A percentile compares a stretch with the other conserved stretches of the same genome.
phyloP scores from a whole-genome alignment of 2,329 filamentous ascomycete genomes.

The Emmonsia crescens region DNA sequence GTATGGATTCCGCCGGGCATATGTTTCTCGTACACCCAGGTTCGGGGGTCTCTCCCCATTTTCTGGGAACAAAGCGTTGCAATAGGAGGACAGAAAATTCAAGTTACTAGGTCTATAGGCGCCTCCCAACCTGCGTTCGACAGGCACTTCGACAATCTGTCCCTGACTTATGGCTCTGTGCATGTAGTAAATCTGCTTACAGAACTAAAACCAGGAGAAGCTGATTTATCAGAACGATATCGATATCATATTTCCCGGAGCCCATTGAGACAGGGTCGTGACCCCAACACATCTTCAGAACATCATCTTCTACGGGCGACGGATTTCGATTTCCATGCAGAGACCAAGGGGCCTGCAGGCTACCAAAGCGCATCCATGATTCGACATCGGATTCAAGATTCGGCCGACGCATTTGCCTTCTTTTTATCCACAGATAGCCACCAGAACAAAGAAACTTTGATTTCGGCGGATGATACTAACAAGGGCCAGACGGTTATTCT shows the following conservation, averaged over 20 bases:
- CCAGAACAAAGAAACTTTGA: conserved; percentile 28
- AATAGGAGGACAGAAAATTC: conserved; percentile 86
- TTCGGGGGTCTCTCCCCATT: conserved; percentile 83
- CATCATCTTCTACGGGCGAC: conserved; percentile 69
- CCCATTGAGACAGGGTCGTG: conserved; percentile 50
- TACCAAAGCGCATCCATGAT: conserved; percentile 89
- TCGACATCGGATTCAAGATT: conserved; percentile 62
- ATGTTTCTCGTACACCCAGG: conserved; percentile 87
- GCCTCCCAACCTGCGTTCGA: conserved; percentile 92
- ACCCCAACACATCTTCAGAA: conserved; percentile 46
- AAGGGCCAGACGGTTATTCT: conserved; percentile 54
- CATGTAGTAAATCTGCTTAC: conserved; percentile 94
- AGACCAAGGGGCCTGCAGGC: conserved; percentile 73
- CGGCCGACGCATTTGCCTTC: conserved; percentile 83
- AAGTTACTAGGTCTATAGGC: conserved; percentile 74
- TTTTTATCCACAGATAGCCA: conserved; percentile 67
- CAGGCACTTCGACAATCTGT: conserved; percentile 83
- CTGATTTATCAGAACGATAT: conserved; percentile 71
- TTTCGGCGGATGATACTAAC: conserved; percentile 18
- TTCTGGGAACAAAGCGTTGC: conserved; percentile 96
- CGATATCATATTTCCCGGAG: conserved; percentile 65
- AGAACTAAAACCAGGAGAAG: conserved; percentile 73
- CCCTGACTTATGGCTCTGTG: conserved; percentile 75
- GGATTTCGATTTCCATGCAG: conserved; percentile 93
- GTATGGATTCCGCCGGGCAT: conserved; percentile 70